These are phyloP conservation scores for Haplosporangium sp. DNA, from an alignment of 371 early-diverging fungal genomes.

Conservation along the genomic window DNA sequence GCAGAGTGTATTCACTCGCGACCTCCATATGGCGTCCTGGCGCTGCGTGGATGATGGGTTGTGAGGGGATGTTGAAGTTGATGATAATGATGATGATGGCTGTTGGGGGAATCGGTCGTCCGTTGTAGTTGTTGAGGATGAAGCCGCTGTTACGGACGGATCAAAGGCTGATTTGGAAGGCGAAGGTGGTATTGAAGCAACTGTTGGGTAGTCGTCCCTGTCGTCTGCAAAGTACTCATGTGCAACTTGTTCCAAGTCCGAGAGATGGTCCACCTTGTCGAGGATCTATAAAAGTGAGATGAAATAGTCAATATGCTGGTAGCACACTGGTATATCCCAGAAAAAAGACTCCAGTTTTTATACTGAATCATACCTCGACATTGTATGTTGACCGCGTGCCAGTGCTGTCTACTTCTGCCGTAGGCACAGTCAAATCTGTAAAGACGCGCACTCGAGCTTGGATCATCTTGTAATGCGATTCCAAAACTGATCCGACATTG, in stretches of 20 bases:
- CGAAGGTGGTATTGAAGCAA: conserved; percentile 54
- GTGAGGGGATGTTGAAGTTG: neutral
- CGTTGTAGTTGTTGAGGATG: neutral
- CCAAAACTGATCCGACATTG: conserved; percentile 42
- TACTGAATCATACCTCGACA: conserved; percentile 27
- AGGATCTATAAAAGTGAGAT: conserved; percentile 19
- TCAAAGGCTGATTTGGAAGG: conserved; percentile 43
- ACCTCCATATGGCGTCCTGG: conserved; percentile 28
- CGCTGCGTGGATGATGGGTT: conserved; percentile 12
- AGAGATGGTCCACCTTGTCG: conserved; percentile 30
- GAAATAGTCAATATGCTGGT: too few relatives aligned
- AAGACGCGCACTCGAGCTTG: conserved; percentile 48
- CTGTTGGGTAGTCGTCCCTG: conserved; percentile 4
- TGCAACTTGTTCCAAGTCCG: conserved; percentile 36
- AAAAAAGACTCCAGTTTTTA: neutral
- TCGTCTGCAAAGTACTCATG: conserved; percentile 32
- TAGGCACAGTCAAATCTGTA: conserved; percentile 31
- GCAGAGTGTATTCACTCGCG: conserved; percentile 57
- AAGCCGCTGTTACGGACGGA: conserved; percentile 4
- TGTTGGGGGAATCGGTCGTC: neutral
- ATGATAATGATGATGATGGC: neutral
- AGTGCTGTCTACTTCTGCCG: conserved; percentile 8
- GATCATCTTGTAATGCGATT: conserved; percentile 48
- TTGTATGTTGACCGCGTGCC: conserved; percentile 18
- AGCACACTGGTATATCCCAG: too few relatives aligned